Evolutionary conservation across 345 rosid genomes (phyloP), one percentile per base, ranked within the genome.

Genomic region (Linum tenue): DNA sequence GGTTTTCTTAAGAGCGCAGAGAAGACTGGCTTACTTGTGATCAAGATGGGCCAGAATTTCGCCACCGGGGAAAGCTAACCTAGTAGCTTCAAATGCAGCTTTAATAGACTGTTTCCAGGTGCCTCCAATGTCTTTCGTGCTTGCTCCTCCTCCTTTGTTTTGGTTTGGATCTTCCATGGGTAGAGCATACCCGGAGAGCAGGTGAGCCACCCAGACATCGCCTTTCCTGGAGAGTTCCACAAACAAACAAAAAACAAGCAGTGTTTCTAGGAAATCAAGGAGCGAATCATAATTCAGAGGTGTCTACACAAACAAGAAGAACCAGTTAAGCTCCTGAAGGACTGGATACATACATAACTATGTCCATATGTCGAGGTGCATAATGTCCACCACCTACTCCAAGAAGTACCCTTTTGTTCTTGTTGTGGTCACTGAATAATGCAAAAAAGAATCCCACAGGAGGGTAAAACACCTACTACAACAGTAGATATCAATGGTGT

Each of bases 301-400:
- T 31, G 10, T 37, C 14, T 37, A 42, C 11, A 57, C 37, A 57
- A 57, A 17, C 60, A 57, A 58, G 14, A 58, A 22, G 61, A 31
- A 16, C 8, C 7, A 1, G n/a, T n/a, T 8, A n/a, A 51, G 1
- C 10, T 8, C 10, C n/a, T 51, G 56, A 0, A 51, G 56, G 10
- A 9, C n/a, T 1, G 37, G 39, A 59, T 3, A 64, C 97, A 79
- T 83, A 92, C 98, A 69, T 35, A 66, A 65, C 94, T 70, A 90
- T 74, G 73, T 90, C 96, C 96, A 79, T 84, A 64, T 92, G 98
- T 56, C 96, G 85, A 70, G 97, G 97, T 37, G 90, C 97, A 67
- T 90, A 92, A 75, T 90, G 95, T 67, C 96, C 98, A 67, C 98
- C 95, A 56, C 95, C 98, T 60, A 92, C 78, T 62, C 96, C 98